Conservation (phyloP, 352 stramenopile genomes). For the Phytopythium boreale region DNA sequence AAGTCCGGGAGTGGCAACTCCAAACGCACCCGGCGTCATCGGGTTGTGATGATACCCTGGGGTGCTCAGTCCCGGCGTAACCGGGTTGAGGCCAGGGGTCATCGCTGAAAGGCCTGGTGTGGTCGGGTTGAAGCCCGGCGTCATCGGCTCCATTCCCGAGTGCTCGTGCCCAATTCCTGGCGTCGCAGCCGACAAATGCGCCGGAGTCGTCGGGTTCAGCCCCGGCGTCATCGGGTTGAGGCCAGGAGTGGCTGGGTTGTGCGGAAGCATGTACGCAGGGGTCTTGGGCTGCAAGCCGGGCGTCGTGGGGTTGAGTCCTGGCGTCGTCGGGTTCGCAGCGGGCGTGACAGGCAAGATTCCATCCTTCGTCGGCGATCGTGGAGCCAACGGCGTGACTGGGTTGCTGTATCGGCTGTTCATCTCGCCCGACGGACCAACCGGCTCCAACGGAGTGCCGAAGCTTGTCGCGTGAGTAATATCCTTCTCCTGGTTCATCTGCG, state of each 20-base stretch:
- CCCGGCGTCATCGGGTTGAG: slow-evolving; percentile 79
- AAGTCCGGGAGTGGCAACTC: slow-evolving; percentile 65
- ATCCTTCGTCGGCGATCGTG: slow-evolving; percentile 64
- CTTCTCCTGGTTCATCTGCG: slow-evolving; percentile 88
- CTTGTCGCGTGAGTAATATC: slow-evolving; percentile 87
- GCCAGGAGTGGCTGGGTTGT: slow-evolving; percentile 77
- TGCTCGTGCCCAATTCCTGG: slow-evolving; percentile 66
- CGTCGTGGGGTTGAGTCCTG: slow-evolving; percentile 80
- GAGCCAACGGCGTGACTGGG: slow-evolving; percentile 46
- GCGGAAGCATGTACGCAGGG: slow-evolving; percentile 73
- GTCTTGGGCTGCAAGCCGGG: slow-evolving; percentile 73
- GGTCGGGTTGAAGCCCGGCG: slow-evolving; percentile 84
- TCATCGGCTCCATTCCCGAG: slow-evolving; percentile 85
- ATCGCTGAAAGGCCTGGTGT: slow-evolving; percentile 76
- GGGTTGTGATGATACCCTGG: slow-evolving; percentile 85
- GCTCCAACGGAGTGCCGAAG: slow-evolving; percentile 81
- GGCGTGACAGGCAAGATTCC: slow-evolving; percentile 65
- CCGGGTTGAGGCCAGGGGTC: slow-evolving; percentile 77
- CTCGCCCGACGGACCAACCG: slow-evolving; percentile 63
- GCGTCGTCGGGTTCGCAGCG: slow-evolving; percentile 67
- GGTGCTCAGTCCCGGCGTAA: slow-evolving; percentile 79
- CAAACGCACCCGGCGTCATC: slow-evolving; percentile 83
- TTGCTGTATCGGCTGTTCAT: slow-evolving; percentile 56
- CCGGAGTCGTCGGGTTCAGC: slow-evolving; percentile 70
- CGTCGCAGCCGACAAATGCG: slow-evolving; percentile 66